These are phyloP conservation scores for Alternaria brassicae DNA, from an alignment of 2,329 filamentous ascomycete genomes.

Conservation along the genomic window DNA sequence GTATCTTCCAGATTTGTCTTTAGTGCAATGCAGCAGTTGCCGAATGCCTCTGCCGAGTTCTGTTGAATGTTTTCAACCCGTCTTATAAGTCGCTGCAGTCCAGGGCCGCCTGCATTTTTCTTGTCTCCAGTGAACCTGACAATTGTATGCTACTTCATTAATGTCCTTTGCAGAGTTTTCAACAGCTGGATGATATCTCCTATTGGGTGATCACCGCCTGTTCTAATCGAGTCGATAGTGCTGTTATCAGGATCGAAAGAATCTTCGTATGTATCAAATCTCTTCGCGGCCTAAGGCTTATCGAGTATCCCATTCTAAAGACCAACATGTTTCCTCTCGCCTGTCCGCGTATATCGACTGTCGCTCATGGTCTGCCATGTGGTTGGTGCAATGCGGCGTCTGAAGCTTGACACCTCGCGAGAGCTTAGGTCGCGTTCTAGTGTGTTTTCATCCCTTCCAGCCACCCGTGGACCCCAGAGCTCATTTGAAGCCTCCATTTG, in stretches of 20 bases:
- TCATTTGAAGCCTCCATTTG: too few species aligned
- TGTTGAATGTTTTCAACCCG: neutral
- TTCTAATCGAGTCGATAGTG: neutral
- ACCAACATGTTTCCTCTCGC: neutral
- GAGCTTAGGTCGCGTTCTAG: too few species aligned
- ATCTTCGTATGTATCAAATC: neutral
- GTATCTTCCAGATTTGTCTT: neutral
- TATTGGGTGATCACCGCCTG: neutral
- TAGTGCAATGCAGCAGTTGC: neutral
- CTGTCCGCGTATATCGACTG: neutral
- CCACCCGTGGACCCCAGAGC: too few species aligned
- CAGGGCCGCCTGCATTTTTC: neutral
- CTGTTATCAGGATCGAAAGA: neutral
- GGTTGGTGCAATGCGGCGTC: neutral
- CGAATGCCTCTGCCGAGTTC: neutral
- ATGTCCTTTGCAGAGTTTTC: neutral
- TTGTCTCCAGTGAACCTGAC: neutral
- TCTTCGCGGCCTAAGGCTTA: neutral
- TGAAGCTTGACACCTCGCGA: neutral
- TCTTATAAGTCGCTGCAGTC: neutral
- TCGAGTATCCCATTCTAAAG: neutral
- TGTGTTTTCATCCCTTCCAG: too few species aligned
- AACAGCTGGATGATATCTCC: neutral
- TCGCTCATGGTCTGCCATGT: neutral
- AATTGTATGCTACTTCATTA: neutral